Evolutionary conservation across 2,329 filamentous ascomycete genomes (phyloP).

Genomic region (Paecilomyces variotii): DNA sequence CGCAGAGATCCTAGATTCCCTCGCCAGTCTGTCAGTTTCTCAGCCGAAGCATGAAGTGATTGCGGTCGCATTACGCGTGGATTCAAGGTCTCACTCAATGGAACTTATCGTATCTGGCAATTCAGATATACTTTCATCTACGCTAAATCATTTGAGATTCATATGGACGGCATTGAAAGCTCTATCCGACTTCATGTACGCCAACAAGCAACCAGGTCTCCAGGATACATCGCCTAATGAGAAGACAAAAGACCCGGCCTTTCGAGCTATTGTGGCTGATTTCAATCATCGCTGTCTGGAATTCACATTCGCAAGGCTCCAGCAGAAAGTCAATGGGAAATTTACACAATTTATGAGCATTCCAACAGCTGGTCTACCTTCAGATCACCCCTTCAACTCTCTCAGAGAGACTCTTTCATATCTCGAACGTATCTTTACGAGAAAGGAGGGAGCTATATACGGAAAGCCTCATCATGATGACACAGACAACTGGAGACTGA

Average conservation of each 20-base stretch:
- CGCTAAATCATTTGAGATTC: neutral
- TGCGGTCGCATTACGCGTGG: neutral
- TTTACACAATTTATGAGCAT: neutral
- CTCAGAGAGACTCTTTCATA: neutral
- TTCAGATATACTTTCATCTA: neutral
- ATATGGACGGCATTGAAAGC: neutral
- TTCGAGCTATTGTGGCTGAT: neutral
- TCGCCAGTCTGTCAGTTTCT: neutral
- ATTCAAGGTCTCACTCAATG: neutral
- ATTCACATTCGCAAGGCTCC: neutral
- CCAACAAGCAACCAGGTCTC: neutral
- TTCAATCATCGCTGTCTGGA: neutral
- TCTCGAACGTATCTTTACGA: neutral
- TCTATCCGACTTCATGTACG: neutral
- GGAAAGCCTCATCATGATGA: neutral
- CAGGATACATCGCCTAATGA: neutral
- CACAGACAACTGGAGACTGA: neutral
- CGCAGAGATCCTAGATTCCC: neutral
- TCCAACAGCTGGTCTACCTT: neutral
- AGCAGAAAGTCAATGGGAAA: neutral
- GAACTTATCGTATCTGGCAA: neutral
- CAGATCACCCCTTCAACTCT: neutral
- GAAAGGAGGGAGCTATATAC: neutral
- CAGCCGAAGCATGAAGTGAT: constrained; percentile 1
- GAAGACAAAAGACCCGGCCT: neutral